phyloP scores from a whole-genome alignment of 192 early-diverging fungal genomes.

The Entomortierella parvispora region DNA sequence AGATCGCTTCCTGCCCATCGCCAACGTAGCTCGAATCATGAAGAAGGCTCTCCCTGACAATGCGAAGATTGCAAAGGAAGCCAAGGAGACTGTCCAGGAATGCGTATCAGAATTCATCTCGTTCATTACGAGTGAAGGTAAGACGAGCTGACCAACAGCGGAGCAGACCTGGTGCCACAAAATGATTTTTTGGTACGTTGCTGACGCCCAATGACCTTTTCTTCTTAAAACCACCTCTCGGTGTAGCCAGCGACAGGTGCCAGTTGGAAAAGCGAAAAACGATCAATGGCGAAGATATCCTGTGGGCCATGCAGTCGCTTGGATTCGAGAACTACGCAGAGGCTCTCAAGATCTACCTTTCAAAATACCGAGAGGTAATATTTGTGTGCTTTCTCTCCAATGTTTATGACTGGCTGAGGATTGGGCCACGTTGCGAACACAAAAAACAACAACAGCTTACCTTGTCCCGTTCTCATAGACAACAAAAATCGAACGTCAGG shows the following conservation, averaged over 20 bases:
- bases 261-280: slow-evolving; percentile 96
- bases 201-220: not conserved
- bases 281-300: slow-evolving; percentile 97
- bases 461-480: slow-evolving; percentile 58
- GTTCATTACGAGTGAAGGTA: slow-evolving; percentile 95
- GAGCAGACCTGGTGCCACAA: no score
- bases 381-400: not conserved
- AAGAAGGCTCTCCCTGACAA: slow-evolving; percentile 96
- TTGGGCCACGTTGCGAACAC: not conserved
- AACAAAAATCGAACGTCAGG: slow-evolving; percentile 61
- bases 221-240: not conserved
- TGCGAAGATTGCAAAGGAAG: slow-evolving; percentile 98
- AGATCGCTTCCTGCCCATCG: slow-evolving; percentile 96
- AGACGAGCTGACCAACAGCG: no score
- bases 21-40: slow-evolving; percentile 97
- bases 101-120: slow-evolving; percentile 99
- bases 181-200: no score
- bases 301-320: slow-evolving; percentile 97
- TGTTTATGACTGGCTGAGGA: not conserved
- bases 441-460: not conserved
- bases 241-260: slow-evolving; percentile 90
- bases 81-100: slow-evolving; percentile 96
- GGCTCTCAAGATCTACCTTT: slow-evolving; percentile 87
- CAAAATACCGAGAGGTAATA: slow-evolving; percentile 89
- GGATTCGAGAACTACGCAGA: slow-evolving; percentile 98